A percentile compares a stretch with the other conserved stretches of the same genome.
These are phyloP conservation scores for Fusarium siculi DNA, from an alignment of 2,329 filamentous ascomycete genomes.

Conservation along the genomic window DNA sequence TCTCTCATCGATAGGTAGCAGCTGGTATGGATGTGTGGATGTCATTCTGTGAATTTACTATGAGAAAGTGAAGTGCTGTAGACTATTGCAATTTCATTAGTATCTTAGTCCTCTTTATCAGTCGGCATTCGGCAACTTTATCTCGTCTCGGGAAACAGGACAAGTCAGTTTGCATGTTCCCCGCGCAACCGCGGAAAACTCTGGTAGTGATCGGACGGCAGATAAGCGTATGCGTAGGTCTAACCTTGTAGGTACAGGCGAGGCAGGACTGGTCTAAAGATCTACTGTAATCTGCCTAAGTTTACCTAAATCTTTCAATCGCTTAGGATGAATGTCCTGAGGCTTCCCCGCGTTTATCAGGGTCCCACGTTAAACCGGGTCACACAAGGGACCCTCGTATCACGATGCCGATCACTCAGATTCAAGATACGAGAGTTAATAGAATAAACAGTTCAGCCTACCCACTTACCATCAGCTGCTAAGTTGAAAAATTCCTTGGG, in stretches of 20 bases:
- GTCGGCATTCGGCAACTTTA: accelerated
- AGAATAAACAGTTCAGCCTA: neutral
- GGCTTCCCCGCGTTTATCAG: conserved; percentile 7
- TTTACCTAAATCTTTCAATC: neutral
- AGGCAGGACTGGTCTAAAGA: too few relatives aligned
- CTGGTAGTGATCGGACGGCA: neutral
- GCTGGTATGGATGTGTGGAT: neutral
- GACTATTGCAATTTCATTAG: too few relatives aligned
- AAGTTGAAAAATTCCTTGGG: too few relatives aligned
- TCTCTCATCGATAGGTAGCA: neutral
- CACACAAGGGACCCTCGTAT: neutral
- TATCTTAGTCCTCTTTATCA: neutral
- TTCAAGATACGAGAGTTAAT: neutral
- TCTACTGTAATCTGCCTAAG: too few relatives aligned
- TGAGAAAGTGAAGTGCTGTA: accelerated
- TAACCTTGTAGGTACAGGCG: too few relatives aligned
- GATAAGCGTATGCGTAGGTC: neutral
- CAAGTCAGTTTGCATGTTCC: neutral
- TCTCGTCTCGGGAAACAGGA: neutral
- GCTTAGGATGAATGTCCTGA: neutral
- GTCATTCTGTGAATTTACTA: neutral
- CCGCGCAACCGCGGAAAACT: conserved; percentile 3
- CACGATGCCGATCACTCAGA: neutral
- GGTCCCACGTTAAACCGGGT: neutral
- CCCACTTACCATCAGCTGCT: neutral